Conservation (phyloP, 2,329 filamentous ascomycete species). For the Emydomyces testavorans region DNA sequence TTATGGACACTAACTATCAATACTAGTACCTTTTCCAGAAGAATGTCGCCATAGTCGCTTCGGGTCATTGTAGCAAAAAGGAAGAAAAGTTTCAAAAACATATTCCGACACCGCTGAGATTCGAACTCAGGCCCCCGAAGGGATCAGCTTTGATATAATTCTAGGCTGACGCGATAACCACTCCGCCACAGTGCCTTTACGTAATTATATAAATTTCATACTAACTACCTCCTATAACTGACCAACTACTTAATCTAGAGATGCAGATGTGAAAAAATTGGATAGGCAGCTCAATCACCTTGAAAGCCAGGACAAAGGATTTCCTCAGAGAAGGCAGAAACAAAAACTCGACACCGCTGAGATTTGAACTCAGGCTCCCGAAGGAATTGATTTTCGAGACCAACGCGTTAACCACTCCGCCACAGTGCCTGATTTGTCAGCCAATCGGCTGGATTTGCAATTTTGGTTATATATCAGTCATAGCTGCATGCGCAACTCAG, state of each 20-base stretch:
- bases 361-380: slow-evolving; percentile 12
- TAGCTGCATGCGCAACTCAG: too few relatives aligned
- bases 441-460: too few relatives aligned
- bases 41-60: too few relatives aligned
- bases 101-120: slow-evolving; percentile 9
- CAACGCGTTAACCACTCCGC: slow-evolving; percentile 12
- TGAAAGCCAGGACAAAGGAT: not conserved
- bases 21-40: too few relatives aligned
- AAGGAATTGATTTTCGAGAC: slow-evolving; percentile 11
- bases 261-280: too few relatives aligned
- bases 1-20: not conserved
- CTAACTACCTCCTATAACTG: too few relatives aligned
- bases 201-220: not conserved
- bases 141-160: slow-evolving; percentile 8
- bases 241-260: too few relatives aligned
- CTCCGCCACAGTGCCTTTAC: slow-evolving; percentile 10
- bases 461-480: too few relatives aligned
- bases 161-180: slow-evolving; percentile 13
- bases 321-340: not conserved
- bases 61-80: not conserved
- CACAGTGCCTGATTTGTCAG: slow-evolving; percentile 11
- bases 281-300: too few relatives aligned
- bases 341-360: slow-evolving; percentile 7
- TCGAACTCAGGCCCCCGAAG: slow-evolving; percentile 12
- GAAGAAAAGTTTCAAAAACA: not conserved